Evolutionary conservation across 2,329 filamentous ascomycete genomes (phyloP).

Genomic region (Samsoniella hepiali): DNA sequence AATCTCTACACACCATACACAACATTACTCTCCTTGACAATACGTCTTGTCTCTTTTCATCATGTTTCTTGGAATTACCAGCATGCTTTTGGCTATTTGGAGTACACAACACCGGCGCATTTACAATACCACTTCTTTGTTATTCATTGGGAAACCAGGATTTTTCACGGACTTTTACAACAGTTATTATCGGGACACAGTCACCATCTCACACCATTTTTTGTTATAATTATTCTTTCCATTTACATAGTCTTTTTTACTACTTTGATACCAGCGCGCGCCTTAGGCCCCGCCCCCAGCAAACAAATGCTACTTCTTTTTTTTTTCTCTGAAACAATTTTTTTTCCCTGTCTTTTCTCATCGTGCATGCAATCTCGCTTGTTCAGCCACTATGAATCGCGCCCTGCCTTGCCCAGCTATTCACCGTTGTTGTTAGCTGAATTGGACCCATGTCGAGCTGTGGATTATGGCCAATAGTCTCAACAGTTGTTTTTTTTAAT

Average conservation of each 20-base stretch:
- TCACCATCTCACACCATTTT: neutral
- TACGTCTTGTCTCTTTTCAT: neutral
- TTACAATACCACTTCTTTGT: constrained; percentile 11
- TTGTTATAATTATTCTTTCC: constrained; percentile 1
- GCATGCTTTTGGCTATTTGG: constrained; percentile 5
- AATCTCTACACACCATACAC: neutral
- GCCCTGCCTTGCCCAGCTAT: neutral
- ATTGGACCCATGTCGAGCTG: neutral
- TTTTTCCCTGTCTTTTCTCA: neutral
- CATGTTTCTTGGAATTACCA: neutral
- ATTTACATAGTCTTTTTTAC: constrained; percentile 2
- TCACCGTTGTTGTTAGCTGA: neutral
- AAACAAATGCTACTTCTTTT: constrained; percentile 12
- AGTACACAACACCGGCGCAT: constrained; percentile 11
- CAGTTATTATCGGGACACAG: constrained; percentile 8
- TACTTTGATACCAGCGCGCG: constrained; percentile 10
- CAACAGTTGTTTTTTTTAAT: neutral
- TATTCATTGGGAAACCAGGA: constrained; percentile 3
- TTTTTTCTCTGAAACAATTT: neutral
- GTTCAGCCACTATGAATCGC: constrained; percentile 5
- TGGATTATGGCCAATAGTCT: neutral
- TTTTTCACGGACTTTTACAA: neutral
- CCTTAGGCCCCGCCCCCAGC: constrained; percentile 6
- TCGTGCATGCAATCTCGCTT: constrained; percentile 2
- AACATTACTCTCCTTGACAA: constrained; percentile 2